Evolutionary conservation across 2,329 filamentous ascomycete genomes (phyloP), one percentile per base, ranked within the genome.

Genomic region (Ilyonectria mors-panacis): DNA sequence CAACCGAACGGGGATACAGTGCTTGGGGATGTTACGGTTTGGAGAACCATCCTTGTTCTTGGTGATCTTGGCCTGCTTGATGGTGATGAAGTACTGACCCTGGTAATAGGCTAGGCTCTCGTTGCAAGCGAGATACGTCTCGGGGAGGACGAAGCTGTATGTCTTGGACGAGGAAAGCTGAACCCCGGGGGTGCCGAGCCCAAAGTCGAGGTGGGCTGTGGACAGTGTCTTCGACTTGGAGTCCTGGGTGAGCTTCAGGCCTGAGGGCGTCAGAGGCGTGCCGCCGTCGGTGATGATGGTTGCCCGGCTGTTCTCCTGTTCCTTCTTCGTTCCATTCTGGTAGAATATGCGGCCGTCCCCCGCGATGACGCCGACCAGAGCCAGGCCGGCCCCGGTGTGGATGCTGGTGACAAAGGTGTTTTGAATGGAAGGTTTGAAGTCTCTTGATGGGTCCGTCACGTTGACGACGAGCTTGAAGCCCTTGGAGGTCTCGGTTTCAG

Each of bases 401-500:
- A 84, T 81, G 53, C 79, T 81, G 50, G 77, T 75, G 28, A 87
- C 61, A 53, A 78, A 78, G 66, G 74, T 79, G 72, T 80, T 76
- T 39, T 86, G 77, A 68, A 87, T 79, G 0, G 83, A 76, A 1
- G 81, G 78, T 6, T 72, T 72, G 56, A 86, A 80, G 69, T 85
- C 82, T 39, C 71, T 70, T 15, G 77, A 68, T 2, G 76, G 77
- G 71, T 84, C 78, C 9, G 82, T 83, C 44, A 86, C 81, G 66
- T 85, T 84, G 73, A 83, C 81, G 21, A 84, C 77, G 30, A 86
- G 79, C 42, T 76, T 78, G 77, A 85, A 85, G 59, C 79, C 77
- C 69, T 75, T 75, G 39, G 73, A 73, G 51, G 68, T 65, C 28
- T 66, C 65, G 15, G 68, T 65, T 17, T 60, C 8, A 28, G 69